phyloP scores from a whole-genome alignment of 495 filamentous ascomycete species.

The Aspergillus carlsbadensis region DNA sequence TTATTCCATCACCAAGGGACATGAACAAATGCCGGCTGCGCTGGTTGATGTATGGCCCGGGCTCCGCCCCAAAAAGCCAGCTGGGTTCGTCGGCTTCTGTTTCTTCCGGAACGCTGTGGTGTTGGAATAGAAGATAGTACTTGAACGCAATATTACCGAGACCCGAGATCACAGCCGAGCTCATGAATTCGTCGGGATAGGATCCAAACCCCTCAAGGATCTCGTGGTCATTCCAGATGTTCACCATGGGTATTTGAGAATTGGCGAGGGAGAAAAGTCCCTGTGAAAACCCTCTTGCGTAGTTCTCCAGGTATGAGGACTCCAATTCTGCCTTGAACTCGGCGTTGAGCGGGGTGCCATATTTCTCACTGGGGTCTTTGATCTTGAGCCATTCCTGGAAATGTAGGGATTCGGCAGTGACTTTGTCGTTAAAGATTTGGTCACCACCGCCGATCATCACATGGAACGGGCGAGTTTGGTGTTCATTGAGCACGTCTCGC shows the following conservation, averaged over 20 bases:
- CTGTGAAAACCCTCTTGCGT: conserved; percentile 91
- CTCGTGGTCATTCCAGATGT: conserved; percentile 97
- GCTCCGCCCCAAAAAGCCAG: conserved; percentile 77
- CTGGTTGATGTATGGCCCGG: conserved; percentile 89
- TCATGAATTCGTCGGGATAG: conserved; percentile 90
- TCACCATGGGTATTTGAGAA: conserved; percentile 96
- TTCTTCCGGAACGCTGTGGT: conserved; percentile 82
- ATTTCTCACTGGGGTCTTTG: conserved; percentile 77
- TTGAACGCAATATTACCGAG: conserved; percentile 92
- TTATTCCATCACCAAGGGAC: conserved; percentile 71
- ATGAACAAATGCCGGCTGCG: conserved; percentile 84
- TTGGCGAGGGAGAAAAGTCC: conserved; percentile 90
- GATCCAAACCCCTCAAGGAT: conserved; percentile 97
- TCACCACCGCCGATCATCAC: conserved; percentile 98
- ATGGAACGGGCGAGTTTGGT: conserved; percentile 92
- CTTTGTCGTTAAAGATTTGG: conserved; percentile 91
- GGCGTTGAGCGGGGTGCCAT: conserved; percentile 65
- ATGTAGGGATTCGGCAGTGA: conserved; percentile 66
- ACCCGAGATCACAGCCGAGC: conserved; percentile 84
- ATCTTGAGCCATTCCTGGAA: conserved; percentile 84
- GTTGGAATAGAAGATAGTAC: conserved; percentile 97
- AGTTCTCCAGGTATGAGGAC: conserved; percentile 79
- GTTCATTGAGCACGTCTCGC: conserved; percentile 91
- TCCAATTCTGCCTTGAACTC: conserved; percentile 87
- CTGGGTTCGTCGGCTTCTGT: conserved; percentile 80